Percentiles rank a stretch among this genome's conserved stretches.
These are phyloP conservation scores for Carex scoparia DNA, from an alignment of 176 grass and related monocot genomes.

Conservation along the genomic window DNA sequence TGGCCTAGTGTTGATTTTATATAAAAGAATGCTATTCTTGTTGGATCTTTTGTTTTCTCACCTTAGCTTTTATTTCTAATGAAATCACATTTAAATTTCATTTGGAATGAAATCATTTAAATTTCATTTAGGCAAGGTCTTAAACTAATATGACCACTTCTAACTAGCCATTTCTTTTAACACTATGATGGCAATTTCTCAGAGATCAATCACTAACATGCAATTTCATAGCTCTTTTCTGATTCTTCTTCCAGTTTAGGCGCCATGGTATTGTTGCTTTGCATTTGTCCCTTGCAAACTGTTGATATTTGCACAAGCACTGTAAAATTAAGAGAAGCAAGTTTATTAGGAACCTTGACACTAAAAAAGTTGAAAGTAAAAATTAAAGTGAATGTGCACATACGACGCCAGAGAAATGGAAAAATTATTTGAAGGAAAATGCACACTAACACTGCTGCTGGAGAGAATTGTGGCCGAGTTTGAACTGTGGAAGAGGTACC, in stretches of 20 bases:
- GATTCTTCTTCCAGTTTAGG: background rate
- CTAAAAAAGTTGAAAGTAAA: no score
- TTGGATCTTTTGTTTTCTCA: background rate
- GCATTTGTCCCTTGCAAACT: background rate
- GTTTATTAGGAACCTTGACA: no score
- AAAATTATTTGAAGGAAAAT: no score
- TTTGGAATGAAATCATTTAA: background rate
- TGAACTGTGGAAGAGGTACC: no score
- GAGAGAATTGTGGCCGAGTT: no score
- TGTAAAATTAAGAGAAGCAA: no score
- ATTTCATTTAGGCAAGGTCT: no score
- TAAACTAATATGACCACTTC: no score
- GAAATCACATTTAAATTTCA: background rate
- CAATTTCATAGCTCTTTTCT: background rate
- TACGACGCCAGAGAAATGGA: no score
- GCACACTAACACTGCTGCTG: no score
- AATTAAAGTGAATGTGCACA: no score
- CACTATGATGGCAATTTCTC: background rate
- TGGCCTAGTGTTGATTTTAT: background rate
- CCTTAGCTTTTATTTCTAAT: background rate
- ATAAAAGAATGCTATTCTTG: background rate
- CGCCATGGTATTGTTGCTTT: background rate
- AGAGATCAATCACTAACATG: background rate
- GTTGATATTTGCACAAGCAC: background rate
- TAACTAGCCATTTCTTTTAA: no score